Evolutionary conservation across 768 basidiomycete genomes (phyloP).

Genomic region (Leucocoprinus birnbaumii): DNA sequence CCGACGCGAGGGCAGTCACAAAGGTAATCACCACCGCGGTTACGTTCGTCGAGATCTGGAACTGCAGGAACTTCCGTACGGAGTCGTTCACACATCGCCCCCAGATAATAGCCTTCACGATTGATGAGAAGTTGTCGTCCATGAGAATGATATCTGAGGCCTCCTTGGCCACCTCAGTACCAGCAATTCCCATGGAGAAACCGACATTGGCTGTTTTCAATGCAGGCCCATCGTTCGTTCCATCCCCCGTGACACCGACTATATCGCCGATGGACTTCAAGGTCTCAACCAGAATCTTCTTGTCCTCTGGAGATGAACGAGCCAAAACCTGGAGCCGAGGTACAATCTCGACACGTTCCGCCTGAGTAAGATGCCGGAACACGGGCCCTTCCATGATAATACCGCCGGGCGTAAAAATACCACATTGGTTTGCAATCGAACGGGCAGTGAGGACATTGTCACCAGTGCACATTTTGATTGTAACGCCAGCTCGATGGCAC

Average conservation of each 20-base stretch:
- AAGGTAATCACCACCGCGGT: constrained; percentile 95
- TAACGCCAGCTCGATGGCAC: constrained; percentile 86
- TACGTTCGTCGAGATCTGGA: constrained; percentile 92
- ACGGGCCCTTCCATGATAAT: constrained; percentile 98
- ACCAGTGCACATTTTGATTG: constrained; percentile 98
- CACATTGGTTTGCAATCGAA: constrained; percentile 96
- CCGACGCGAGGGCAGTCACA: constrained; percentile 82
- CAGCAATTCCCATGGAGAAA: constrained; percentile 95
- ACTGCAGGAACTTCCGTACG: constrained; percentile 96
- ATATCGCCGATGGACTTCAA: constrained; percentile 85
- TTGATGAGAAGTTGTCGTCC: constrained; percentile 96
- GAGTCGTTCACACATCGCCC: constrained; percentile 98
- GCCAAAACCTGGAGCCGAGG: constrained; percentile 95
- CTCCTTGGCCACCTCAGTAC: constrained; percentile 98
- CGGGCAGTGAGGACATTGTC: constrained; percentile 94
- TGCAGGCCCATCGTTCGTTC: constrained; percentile 97
- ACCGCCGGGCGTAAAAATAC: constrained; percentile 91
- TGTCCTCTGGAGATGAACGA: constrained; percentile 96
- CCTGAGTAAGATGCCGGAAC: constrained; percentile 74
- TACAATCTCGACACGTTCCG: constrained; percentile 77
- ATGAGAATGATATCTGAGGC: constrained; percentile 98
- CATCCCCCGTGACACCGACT: constrained; percentile 96
- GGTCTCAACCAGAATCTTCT: constrained; percentile 88
- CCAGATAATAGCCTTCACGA: constrained; percentile 98
- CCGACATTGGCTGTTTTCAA: constrained; percentile 95